phyloP scores from a whole-genome alignment of 2,329 filamentous ascomycete genomes.

The Alternaria novae-zelandiae region DNA sequence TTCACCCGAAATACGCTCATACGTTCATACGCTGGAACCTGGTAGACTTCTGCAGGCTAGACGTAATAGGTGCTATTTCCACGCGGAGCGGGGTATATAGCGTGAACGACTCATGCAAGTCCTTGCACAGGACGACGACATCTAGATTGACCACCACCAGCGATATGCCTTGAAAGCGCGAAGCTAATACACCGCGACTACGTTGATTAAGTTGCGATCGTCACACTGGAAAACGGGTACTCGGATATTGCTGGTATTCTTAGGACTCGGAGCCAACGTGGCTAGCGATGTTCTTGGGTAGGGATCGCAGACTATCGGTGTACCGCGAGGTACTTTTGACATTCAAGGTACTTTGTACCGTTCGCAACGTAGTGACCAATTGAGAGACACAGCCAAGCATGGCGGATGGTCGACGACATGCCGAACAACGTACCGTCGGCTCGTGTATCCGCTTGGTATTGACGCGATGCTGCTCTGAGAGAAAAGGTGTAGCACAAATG shows the following conservation, averaged over 20 bases:
- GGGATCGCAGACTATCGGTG: background rate
- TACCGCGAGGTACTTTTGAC: background rate
- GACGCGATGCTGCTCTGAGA: constrained; percentile 3
- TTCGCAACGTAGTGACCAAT: background rate
- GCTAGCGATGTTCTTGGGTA: background rate
- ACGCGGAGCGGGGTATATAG: background rate
- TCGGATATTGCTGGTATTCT: background rate
- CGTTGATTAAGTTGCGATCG: background rate
- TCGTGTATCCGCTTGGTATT: constrained; percentile 9
- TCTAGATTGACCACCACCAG: background rate
- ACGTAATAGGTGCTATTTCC: background rate
- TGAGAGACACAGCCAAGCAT: background rate
- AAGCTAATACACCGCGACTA: background rate
- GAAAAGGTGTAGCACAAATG: background rate
- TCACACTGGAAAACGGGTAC: background rate
- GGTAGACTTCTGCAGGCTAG: background rate
- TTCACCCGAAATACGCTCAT: background rate
- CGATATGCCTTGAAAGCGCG: background rate
- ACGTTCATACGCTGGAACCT: background rate
- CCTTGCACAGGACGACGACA: background rate
- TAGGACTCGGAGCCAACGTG: background rate
- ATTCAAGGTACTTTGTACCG: background rate
- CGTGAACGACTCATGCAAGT: background rate
- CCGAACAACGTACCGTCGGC: constrained; percentile 5
- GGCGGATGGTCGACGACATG: background rate